phyloP scores from a whole-genome alignment of 805 yeast species.

The Hemisphaericaspora nanyangensis region DNA sequence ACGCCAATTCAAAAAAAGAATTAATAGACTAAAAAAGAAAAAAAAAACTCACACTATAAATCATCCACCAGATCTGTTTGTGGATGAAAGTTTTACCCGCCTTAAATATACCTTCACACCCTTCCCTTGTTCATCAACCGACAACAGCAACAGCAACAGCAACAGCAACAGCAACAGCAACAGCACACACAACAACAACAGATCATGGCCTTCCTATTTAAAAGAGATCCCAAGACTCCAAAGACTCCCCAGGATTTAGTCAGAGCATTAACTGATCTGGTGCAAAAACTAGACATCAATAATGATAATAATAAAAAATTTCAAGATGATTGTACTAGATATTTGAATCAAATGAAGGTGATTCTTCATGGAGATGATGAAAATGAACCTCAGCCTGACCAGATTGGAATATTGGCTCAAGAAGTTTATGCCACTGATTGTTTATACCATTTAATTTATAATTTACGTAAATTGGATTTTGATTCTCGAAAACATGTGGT shows the following conservation, averaged over 20 bases:
- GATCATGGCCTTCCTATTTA: slow-evolving; percentile 94
- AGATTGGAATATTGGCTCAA: slow-evolving; percentile 68
- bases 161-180: too few relatives aligned
- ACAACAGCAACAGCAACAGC: too few relatives aligned
- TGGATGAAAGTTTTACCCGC: too few relatives aligned
- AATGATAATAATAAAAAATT: slow-evolving; percentile 32
- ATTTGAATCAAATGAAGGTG: slow-evolving; percentile 58
- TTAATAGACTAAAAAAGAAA: too few relatives aligned
- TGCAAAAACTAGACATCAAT: slow-evolving; percentile 53
- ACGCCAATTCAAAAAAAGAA: too few relatives aligned
- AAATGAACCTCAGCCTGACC: slow-evolving; percentile 65
- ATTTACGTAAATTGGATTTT: slow-evolving; percentile 71
- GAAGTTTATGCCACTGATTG: slow-evolving; percentile 75
- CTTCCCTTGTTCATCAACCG: too few relatives aligned
- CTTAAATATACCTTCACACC: too few relatives aligned
- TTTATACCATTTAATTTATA: slow-evolving; percentile 54
- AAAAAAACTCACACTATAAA: too few relatives aligned
- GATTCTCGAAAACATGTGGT: slow-evolving; percentile 86
- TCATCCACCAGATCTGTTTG: too few relatives aligned
- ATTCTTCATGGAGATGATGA: slow-evolving; percentile 56
- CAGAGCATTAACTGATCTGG: slow-evolving; percentile 68
- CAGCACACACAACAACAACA: too few relatives aligned
- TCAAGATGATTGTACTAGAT: slow-evolving; percentile 73
- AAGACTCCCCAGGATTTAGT: slow-evolving; percentile 86
- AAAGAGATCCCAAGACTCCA: slow-evolving; percentile 72